Percentiles rank a stretch among this genome's conserved stretches.
Conservation (phyloP, 2,329 filamentous ascomycete species). For the Penicillium sp. region DNA sequence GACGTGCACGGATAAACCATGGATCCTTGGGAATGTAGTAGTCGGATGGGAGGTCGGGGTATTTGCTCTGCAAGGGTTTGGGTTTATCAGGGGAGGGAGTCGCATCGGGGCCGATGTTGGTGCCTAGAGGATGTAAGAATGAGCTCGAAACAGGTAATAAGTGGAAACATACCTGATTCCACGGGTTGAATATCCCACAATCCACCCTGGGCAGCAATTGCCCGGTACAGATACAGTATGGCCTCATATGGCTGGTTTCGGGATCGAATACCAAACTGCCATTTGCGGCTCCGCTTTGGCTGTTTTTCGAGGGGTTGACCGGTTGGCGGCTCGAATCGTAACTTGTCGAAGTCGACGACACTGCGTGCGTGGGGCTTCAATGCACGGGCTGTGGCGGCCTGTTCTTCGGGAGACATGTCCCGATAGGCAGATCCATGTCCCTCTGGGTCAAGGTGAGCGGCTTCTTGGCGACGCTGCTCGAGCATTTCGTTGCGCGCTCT, state of each 20-base stretch:
- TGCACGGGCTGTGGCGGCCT: constrained; percentile 75
- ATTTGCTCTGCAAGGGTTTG: constrained; percentile 44
- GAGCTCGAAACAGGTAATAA: not conserved
- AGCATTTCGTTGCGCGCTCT: constrained; percentile 41
- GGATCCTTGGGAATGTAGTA: constrained; percentile 90
- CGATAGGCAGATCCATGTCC: constrained; percentile 20
- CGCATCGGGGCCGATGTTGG: constrained; percentile 40
- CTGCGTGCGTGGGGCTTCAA: constrained; percentile 82
- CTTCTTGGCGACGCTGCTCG: constrained; percentile 45
- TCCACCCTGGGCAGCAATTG: constrained; percentile 80
- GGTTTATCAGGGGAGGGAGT: constrained; percentile 37
- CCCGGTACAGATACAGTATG: constrained; percentile 91
- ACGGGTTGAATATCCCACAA: constrained; percentile 69
- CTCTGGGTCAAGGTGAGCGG: constrained; percentile 21
- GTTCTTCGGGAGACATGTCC: constrained; percentile 61
- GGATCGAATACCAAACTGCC: constrained; percentile 97
- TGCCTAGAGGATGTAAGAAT: constrained; percentile 26
- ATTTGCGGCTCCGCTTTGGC: constrained; percentile 72
- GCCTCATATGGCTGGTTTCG: constrained; percentile 93
- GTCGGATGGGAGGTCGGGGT: constrained; percentile 51
- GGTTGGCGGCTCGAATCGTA: constrained; percentile 59
- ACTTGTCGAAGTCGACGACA: constrained; percentile 63
- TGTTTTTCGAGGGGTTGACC: constrained; percentile 44
- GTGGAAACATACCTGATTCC: constrained; percentile 35
- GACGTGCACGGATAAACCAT: constrained; percentile 90